These are phyloP conservation scores for Grifola frondosa DNA, from an alignment of 1,284 basidiomycete genomes.

Conservation along the genomic window DNA sequence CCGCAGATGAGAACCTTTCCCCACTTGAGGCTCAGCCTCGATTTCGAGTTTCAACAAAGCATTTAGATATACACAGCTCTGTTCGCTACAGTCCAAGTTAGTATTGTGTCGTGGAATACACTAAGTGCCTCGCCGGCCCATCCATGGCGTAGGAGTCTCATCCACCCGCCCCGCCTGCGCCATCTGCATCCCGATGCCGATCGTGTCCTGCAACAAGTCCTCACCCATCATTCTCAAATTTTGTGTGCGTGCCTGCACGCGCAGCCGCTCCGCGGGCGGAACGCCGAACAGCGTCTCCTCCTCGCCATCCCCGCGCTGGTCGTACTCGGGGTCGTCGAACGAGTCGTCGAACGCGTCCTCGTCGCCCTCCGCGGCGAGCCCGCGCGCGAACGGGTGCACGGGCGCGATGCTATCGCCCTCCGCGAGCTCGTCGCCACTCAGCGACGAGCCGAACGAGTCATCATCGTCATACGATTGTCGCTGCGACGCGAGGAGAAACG, in stretches of 20 bases:
- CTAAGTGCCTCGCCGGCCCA: constrained; percentile 8
- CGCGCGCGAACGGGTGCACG: constrained; percentile 56
- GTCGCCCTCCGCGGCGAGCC: constrained; percentile 18
- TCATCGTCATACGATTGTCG: constrained; percentile 45
- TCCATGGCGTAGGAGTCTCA: constrained; percentile 63
- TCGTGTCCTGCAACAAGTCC: constrained; percentile 60
- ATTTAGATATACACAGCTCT: no score
- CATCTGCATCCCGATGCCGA: constrained; percentile 55
- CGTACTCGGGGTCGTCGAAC: constrained; percentile 35
- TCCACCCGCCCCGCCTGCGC: constrained; percentile 47
- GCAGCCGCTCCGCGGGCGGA: constrained; percentile 46
- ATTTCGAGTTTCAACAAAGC: no score
- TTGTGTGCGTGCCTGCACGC: constrained; percentile 24
- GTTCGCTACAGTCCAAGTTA: no score
- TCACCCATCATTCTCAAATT: constrained; percentile 55
- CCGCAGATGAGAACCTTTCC: no score
- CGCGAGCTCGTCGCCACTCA: constrained; percentile 23
- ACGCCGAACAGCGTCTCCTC: constrained; percentile 74
- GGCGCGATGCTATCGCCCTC: constrained; percentile 37
- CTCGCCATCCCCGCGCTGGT: constrained; percentile 36
- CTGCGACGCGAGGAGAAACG: constrained; percentile 32
- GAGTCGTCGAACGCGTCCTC: constrained; percentile 40
- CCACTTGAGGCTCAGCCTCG: no score
- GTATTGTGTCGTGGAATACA: no score
- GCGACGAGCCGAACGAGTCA: constrained; percentile 29